These are phyloP conservation scores for Crocinoboletus sp. DNA, from an alignment of 1,284 basidiomycete genomes.

Conservation along the genomic window DNA sequence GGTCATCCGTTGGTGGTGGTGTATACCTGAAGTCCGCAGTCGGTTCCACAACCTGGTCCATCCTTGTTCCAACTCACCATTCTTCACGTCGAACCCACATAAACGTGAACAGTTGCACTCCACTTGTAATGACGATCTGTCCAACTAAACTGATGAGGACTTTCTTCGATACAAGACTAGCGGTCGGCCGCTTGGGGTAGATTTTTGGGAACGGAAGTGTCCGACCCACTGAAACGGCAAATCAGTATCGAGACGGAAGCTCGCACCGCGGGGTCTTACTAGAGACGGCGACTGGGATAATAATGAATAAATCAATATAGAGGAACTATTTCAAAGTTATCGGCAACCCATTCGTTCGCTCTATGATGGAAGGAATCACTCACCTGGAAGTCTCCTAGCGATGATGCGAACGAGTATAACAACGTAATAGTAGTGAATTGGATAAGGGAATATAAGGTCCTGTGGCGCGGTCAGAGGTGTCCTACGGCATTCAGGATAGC, in stretches of 20 bases:
- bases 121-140: slow-evolving; percentile 86
- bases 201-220: slow-evolving; percentile 88
- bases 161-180: slow-evolving; percentile 94
- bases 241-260: slow-evolving; percentile 10
- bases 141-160: slow-evolving; percentile 93
- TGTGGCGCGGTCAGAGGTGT: slow-evolving; percentile 29
- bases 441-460: slow-evolving; percentile 89
- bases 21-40: slow-evolving; percentile 51
- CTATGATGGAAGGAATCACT: slow-evolving; percentile 23
- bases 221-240: slow-evolving; percentile 71
- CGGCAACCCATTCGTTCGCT: slow-evolving; percentile 3
- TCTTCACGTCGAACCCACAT: slow-evolving; percentile 82
- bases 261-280: slow-evolving; percentile 52
- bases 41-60: background rate
- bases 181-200: slow-evolving; percentile 90
- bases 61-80: slow-evolving; percentile 49
- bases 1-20: slow-evolving; percentile 50
- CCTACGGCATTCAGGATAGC: background rate
- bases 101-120: slow-evolving; percentile 85
- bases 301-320: slow-evolving; percentile 97
- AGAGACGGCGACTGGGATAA: slow-evolving; percentile 93
- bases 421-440: slow-evolving; percentile 89
- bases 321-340: slow-evolving; percentile 61
- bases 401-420: slow-evolving; percentile 95
- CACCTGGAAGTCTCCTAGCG: slow-evolving; percentile 94